Conservation (phyloP, 2,329 filamentous ascomycete genomes). For the Colletotrichum spaethianum region DNA sequence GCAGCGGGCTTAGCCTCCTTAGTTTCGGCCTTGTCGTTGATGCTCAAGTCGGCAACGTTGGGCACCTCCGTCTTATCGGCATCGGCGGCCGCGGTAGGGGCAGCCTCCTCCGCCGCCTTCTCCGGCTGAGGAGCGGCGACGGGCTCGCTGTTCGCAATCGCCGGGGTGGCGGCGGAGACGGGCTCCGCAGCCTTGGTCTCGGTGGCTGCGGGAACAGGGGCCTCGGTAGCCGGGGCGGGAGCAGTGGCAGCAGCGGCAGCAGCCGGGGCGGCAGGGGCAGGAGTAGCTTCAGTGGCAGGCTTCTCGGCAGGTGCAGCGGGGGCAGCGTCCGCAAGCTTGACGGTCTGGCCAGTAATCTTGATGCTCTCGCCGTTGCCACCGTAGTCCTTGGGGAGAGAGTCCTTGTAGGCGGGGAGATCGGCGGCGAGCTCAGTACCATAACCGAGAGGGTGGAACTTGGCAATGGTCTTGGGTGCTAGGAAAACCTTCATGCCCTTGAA, state of each 20-base stretch:
- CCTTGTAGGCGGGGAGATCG: conserved; percentile 71
- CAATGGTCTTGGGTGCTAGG: conserved; percentile 79
- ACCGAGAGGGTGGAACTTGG: conserved; percentile 84
- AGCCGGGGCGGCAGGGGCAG: conserved; percentile 30
- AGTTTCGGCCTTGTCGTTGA: conserved; percentile 28
- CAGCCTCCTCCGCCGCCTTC: conserved; percentile 16
- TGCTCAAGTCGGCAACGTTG: conserved; percentile 29
- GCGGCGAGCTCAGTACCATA: conserved; percentile 79
- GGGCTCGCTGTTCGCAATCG: conserved; percentile 18
- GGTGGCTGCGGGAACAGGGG: conserved; percentile 42
- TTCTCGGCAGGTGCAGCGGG: conserved; percentile 18
- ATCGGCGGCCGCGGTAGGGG: conserved; percentile 6
- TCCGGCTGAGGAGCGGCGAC: conserved; percentile 12
- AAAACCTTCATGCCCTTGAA: conserved; percentile 83
- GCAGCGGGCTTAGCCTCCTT: conserved; percentile 26
- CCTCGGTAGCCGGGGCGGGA: conserved; percentile 29
- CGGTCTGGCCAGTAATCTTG: conserved; percentile 52
- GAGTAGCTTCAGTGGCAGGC: conserved; percentile 35
- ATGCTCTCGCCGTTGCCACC: conserved; percentile 76
- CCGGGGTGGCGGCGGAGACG: conserved; percentile 22
- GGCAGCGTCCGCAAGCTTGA: conserved; percentile 46
- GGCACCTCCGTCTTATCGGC: conserved; percentile 40
- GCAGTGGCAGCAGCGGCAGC: conserved; percentile 29
- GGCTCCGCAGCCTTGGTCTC: conserved; percentile 41
- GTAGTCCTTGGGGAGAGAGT: conserved; percentile 80